Evolutionary conservation across 2,329 filamentous ascomycete genomes (phyloP), one percentile per base, ranked within the genome.

Genomic region (Sporothrix luriei): DNA sequence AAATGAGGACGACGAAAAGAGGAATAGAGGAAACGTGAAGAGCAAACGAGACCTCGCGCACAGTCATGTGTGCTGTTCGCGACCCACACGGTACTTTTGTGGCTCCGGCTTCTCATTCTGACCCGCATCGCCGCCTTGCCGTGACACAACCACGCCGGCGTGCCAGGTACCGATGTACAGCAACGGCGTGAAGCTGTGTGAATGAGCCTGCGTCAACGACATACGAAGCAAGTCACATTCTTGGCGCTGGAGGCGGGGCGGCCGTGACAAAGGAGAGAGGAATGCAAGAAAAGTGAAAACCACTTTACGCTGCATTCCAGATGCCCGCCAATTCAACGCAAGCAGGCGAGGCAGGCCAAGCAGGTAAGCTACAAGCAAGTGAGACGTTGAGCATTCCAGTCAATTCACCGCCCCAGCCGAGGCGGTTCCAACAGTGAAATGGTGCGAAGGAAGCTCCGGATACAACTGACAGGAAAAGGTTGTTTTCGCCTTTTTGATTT

Each of bases 301-400:
- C 65, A 57, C 65, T 67, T 65, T 65, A 65, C 26, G 10, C 52
- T 57, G 51, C 65, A 67, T 67, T 67, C 65, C 65, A 67, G 65
- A 43, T n/a, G 6, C 40, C 16, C 46, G 2, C 26, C 16, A 19
- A 14, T 24, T 43, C 24, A 11, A 26, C 49, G 14, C 40, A 43
- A 61, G n/a, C n/a, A n/a, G n/a, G n/a, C n/a, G n/a, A n/a, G n/a
- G n/a, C n/a, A n/a, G n/a, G n/a, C n/a, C n/a, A n/a, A n/a, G n/a
- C n/a, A n/a, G n/a, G n/a, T n/a, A n/a, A n/a, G 40, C 6, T 48
- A 46, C 26, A 29, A 21, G 38, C 46, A 65, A 21, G 62, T 65
- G 62, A 51, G 62, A 49, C 46, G 46, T 38, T 33, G 43, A 9
- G 19, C 62, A 40, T 65, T 51, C 62, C 62, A 65, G 46, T 38